Percentiles rank a stretch among this genome's conserved stretches.
Evolutionary conservation across 108 stramenopile species (phyloP).

Genomic region (Nitzschia palea): DNA sequence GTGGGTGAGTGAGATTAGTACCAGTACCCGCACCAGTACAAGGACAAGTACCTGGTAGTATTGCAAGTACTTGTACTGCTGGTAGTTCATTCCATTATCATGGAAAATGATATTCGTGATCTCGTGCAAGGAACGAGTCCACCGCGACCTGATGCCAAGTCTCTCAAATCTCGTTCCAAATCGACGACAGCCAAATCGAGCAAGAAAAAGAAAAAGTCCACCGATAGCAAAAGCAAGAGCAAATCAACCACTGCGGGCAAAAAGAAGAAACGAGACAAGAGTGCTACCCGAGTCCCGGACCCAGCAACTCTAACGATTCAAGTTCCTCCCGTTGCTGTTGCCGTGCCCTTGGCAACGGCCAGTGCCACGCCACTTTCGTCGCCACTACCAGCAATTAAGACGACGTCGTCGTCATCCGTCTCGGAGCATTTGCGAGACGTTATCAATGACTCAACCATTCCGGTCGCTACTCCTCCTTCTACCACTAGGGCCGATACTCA

Average conservation of each 20-base stretch:
- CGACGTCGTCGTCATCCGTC: background rate
- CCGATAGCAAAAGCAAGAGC: background rate
- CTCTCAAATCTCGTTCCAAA: background rate
- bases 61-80: no score
- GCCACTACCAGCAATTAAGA: background rate
- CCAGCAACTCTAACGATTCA: background rate
- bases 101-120: constrained; percentile 3
- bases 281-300: background rate
- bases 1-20: no score
- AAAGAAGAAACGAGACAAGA: background rate
- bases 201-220: background rate
- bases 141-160: background rate
- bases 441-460: background rate
- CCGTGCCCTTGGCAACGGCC: background rate
- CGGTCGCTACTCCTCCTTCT: background rate
- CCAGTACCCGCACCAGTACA: no score
- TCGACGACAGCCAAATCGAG: background rate
- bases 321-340: background rate
- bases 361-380: background rate
- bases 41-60: no score
- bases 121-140: background rate
- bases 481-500: background rate
- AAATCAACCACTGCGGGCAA: background rate
- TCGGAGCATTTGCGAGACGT: background rate
- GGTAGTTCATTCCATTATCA: no score